These are phyloP conservation scores for Zasmidium angulare DNA, from an alignment of 2,329 filamentous ascomycete genomes.

Conservation along the genomic window DNA sequence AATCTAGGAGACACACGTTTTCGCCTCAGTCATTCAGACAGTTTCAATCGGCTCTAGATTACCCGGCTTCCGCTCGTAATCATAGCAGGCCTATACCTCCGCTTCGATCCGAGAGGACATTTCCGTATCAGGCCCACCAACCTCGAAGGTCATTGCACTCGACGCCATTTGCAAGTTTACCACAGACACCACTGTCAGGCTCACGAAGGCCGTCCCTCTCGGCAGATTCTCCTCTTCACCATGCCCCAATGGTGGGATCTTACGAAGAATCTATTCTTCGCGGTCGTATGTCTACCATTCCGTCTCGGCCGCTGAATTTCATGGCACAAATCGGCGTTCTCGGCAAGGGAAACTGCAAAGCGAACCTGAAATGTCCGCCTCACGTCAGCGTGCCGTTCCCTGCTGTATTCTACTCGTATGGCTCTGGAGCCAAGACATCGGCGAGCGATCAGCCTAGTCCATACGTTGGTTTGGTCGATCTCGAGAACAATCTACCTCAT, in stretches of 20 bases:
- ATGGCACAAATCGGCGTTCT: constrained; percentile 93
- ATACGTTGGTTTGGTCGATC: constrained; percentile 88
- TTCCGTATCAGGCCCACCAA: constrained; percentile 75
- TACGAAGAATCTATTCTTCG: constrained; percentile 96
- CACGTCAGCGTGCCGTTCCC: constrained; percentile 91
- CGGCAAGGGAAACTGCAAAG: constrained; percentile 83
- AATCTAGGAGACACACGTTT: constrained; percentile 68
- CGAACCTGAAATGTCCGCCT: constrained; percentile 78
- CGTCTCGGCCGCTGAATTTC: constrained; percentile 89
- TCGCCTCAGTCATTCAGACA: constrained; percentile 60
- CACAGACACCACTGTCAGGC: constrained; percentile 49
- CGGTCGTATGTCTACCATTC: constrained; percentile 94
- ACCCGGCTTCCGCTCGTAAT: constrained; percentile 29
- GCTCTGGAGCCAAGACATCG: constrained; percentile 63
- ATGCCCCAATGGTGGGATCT: constrained; percentile 94
- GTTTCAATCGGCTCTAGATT: constrained; percentile 44
- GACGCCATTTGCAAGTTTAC: constrained; percentile 45
- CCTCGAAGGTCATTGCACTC: constrained; percentile 71
- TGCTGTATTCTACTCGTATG: constrained; percentile 94
- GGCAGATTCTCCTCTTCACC: constrained; percentile 73
- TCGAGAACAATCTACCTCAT: constrained; percentile 72
- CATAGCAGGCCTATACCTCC: constrained; percentile 36
- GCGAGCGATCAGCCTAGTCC: constrained; percentile 86
- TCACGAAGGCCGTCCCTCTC: constrained; percentile 69
- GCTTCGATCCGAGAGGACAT: constrained; percentile 58